These are phyloP conservation scores for Geum urbanum DNA, from an alignment of 306 rosid species.

Conservation along the genomic window DNA sequence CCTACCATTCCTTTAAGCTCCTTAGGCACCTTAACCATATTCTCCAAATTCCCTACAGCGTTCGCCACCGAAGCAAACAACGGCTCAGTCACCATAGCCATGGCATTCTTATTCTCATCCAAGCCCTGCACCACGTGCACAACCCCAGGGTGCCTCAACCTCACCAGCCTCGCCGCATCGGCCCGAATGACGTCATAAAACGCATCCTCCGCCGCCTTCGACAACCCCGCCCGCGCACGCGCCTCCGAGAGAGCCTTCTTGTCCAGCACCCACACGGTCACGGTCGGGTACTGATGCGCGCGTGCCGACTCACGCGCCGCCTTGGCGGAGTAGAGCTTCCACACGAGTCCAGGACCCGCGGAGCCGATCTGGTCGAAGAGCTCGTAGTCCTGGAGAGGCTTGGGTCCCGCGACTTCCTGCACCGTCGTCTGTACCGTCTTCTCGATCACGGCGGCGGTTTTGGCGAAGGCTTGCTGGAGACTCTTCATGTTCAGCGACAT, in stretches of 20 bases:
- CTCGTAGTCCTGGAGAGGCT: slow-evolving; percentile 85
- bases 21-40: slow-evolving; percentile 59
- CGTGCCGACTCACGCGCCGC: slow-evolving; percentile 65
- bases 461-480: slow-evolving; percentile 94
- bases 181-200: slow-evolving; percentile 76
- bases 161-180: slow-evolving; percentile 75
- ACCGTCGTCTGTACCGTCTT: too few species aligned
- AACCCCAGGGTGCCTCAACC: slow-evolving; percentile 86
- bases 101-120: slow-evolving; percentile 93
- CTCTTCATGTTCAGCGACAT: slow-evolving; percentile 92
- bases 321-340: slow-evolving; percentile 75
- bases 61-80: slow-evolving; percentile 87
- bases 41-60: slow-evolving; percentile 69
- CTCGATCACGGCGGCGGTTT: slow-evolving; percentile 93
- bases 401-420: slow-evolving; percentile 96
- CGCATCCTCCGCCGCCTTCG: slow-evolving; percentile 77
- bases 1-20: slow-evolving; percentile 92
- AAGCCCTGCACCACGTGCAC: slow-evolving; percentile 93
- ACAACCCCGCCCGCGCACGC: slow-evolving; percentile 64
- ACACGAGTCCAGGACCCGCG: slow-evolving; percentile 77
- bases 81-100: slow-evolving; percentile 98
- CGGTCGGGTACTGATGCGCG: slow-evolving; percentile 77
- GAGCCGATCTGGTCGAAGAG: slow-evolving; percentile 95
- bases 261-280: slow-evolving; percentile 88
- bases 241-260: slow-evolving; percentile 70